Evolutionary conservation across 2,329 filamentous ascomycete genomes (phyloP), one percentile per base, ranked within the genome.

Genomic region (Chaetomiaceae sp.): DNA sequence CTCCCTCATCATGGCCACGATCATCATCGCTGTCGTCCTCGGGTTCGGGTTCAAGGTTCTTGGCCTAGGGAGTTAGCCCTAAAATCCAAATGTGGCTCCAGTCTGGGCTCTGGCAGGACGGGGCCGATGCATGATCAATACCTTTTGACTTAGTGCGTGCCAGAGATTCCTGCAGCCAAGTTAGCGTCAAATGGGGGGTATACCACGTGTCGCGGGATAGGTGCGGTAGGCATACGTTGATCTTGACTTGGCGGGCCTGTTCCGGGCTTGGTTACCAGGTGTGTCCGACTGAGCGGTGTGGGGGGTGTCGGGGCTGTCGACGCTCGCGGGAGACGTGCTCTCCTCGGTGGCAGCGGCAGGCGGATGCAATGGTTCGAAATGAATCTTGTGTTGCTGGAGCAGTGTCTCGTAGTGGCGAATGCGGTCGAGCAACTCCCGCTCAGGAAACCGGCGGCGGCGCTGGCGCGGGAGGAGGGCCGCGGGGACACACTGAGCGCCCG

Each of bases 391-490:
- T 55, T 77, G 66, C 11, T 71, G 72, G 6, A 86, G 73, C 25
- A 86, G 64, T 11, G 66, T 65, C 63, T 86, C 83, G 56, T 85
- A 86, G 0, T 71, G 65, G 11, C 73, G 74, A 9, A 86, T 63
- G 1, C 79, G 77, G 1, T 80, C 76, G 25, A 86, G 64, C 16
- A 86, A 67, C 16, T 80, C 79, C 53, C 75, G 72, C 65, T 87
- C 83, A 0, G 79, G 73, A 49, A 83, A 81, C 4, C 76, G 55
- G 4, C 70, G 66, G 4, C 68, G 64, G 4, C 71, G 61, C 2
- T 69, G 62, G 67, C 74, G 65, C 65, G 72, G 59, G 62, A 65
- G 53, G 16, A 48, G 32, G 43, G 74, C 53, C 61, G 73, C 60
- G 43, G 75, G 63, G 51, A 71, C 61, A 54, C 78, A 86, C 38